Percentiles rank a stretch among this genome's conserved stretches.
Conservation (phyloP, 139 green algal species). For the Chlamydomonas asymmetrica region DNA sequence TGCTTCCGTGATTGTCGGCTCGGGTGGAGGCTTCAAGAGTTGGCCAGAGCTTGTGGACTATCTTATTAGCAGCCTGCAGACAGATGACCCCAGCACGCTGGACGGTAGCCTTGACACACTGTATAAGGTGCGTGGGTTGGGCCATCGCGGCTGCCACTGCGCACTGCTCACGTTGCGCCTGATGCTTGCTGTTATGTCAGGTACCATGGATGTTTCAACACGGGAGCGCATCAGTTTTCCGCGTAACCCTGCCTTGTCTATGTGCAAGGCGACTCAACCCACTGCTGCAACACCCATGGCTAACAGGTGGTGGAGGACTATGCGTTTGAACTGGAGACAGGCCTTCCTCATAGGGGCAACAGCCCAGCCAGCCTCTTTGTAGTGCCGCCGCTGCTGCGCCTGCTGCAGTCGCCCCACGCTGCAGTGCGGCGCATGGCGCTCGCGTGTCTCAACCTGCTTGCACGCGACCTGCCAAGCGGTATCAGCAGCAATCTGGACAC, state of each 20-base stretch:
- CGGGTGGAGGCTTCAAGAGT: slow-evolving; percentile 48
- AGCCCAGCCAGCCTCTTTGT: slow-evolving; percentile 45
- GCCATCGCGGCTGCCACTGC: no score
- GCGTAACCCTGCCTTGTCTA: no score
- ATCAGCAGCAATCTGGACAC: slow-evolving; percentile 61
- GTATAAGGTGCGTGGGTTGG: slow-evolving; percentile 79
- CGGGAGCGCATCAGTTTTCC: no score
- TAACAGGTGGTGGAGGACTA: slow-evolving; percentile 66
- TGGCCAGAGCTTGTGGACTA: slow-evolving; percentile 84
- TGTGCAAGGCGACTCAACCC: no score
- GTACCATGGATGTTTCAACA: no score
- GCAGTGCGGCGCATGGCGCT: slow-evolving; percentile 57
- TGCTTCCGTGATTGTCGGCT: slow-evolving; percentile 55
- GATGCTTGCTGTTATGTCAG: no score
- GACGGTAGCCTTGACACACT: slow-evolving; percentile 89
- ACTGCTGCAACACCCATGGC: no score
- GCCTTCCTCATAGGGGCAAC: slow-evolving; percentile 1
- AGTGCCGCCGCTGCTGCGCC: slow-evolving; percentile 69
- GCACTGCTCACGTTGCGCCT: no score
- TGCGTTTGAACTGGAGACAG: slow-evolving; percentile 66
- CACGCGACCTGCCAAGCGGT: slow-evolving; percentile 57
- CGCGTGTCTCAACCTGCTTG: slow-evolving; percentile 75
- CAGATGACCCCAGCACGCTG: slow-evolving; percentile 50
- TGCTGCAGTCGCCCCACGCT: slow-evolving; percentile 45
- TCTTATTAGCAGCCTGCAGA: slow-evolving; percentile 58